Conservation (phyloP, 2,329 filamentous ascomycete genomes). For the Ophiosphaerella narmari region DNA sequence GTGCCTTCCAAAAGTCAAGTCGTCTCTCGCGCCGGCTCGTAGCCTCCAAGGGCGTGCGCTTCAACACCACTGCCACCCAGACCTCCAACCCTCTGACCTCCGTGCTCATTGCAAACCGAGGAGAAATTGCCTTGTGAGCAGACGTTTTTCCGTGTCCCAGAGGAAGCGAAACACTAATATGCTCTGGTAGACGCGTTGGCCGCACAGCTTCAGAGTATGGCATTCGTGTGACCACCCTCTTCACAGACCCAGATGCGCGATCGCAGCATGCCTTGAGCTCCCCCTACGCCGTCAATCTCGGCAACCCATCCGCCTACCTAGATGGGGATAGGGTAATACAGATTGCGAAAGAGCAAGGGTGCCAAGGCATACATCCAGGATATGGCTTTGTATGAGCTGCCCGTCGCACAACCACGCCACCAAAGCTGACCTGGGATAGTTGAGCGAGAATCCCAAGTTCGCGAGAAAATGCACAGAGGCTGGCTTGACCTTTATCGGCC, state of each 20-base stretch:
- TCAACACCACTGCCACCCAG: constrained; percentile 36
- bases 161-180: not conserved
- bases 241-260: constrained; percentile 86
- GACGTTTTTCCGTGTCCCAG: not conserved
- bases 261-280: constrained; percentile 89
- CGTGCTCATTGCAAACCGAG: constrained; percentile 93
- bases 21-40: constrained; percentile 43
- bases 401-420: not conserved
- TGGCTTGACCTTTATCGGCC: constrained; percentile 92
- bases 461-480: constrained; percentile 86
- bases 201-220: constrained; percentile 85
- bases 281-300: constrained; percentile 81
- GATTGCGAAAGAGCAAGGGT: constrained; percentile 82
- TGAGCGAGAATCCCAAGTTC: constrained; percentile 92
- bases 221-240: constrained; percentile 91
- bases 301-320: constrained; percentile 82
- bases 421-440: constrained; percentile 31
- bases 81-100: constrained; percentile 62
- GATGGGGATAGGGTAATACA: constrained; percentile 91
- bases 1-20: constrained; percentile 40
- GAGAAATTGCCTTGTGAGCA: constrained; percentile 82
- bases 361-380: constrained; percentile 90
- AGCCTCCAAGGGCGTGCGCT: constrained; percentile 34
- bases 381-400: constrained; percentile 73
- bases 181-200: constrained; percentile 69